Evolutionary conservation across 2,329 filamentous ascomycete species (phyloP), one percentile per base, ranked within the genome.

Genomic region (Paraphoma chrysanthemicola): DNA sequence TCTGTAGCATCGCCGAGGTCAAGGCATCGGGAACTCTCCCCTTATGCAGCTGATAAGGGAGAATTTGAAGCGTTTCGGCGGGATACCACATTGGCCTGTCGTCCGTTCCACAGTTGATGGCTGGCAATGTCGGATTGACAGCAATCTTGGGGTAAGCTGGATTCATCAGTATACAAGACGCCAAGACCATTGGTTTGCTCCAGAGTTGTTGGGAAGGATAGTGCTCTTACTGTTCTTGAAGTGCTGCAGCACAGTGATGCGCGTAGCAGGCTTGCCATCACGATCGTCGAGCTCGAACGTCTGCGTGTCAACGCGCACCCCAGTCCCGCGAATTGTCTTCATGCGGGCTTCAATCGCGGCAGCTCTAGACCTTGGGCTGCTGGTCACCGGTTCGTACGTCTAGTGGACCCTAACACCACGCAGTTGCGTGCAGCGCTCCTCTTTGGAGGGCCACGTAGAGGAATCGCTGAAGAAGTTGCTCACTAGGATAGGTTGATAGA

Each of bases 41-140:
- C 30, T 53, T 62, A 46, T 60, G 68, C 4, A 62, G 23, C 55
- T 69, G 65, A 31, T 63, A 64, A 1, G 65, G 62, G 4, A 70
- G 14, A 18, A 71, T 68, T 7, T 41, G 48, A 12, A 59, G 53
- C 10, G 53, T 30, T 18, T 66, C 53, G 11, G 45, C 42, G 7
- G 53, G 48, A 31, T 57, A 56, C 38, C 58, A 62, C 16, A 54
- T 47, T 7, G 51, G 46, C 10, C 48, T 18, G 12, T 17, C 16
- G 44, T 54, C n/a, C 10, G 59, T 51, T 17, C 63, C 49, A 57
- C 56, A 44, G 43, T 65, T 51, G 46, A 59, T 52, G 9, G 59
- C 46, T 29, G 28, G 44, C 30, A 51, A 17, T 29, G 54, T 9
- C 43, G 41, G 16, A 39, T 36, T 23, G 18, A 29, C 12, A n/a